Conservation (phyloP, 1,284 basidiomycete species). For the Polyporus tsugae region DNA sequence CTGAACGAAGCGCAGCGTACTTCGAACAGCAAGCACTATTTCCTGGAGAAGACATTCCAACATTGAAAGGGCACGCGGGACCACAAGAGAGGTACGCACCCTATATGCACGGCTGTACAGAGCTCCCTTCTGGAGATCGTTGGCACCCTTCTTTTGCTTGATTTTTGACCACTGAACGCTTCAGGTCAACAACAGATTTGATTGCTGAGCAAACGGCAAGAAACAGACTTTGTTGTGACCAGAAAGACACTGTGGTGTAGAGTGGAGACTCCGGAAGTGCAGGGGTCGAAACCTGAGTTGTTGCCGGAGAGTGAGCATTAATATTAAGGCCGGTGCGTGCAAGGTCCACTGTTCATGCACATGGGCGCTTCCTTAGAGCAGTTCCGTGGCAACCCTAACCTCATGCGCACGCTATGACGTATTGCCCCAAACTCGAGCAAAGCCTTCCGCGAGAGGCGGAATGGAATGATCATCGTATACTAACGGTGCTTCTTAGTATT, state of each 20-base stretch:
- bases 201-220: too few relatives aligned
- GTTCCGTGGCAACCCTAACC: conserved; percentile 6
- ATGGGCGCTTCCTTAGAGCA: neutral
- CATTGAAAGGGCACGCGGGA: conserved; percentile 17
- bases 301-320: conserved; percentile 14
- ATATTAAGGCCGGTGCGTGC: conserved; percentile 3
- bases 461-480: too few relatives aligned
- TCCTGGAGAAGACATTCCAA: conserved; percentile 55
- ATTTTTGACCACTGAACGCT: conserved; percentile 84
- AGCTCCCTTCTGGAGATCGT: conserved; percentile 71
- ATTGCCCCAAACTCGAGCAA: neutral
- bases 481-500: too few relatives aligned
- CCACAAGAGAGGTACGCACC: conserved; percentile 49
- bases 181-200: neutral
- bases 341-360: too few relatives aligned
- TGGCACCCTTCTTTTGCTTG: conserved; percentile 80
- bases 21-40: conserved; percentile 71
- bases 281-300: neutral
- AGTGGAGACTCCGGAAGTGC: conserved; percentile 28
- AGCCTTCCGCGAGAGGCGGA: too few relatives aligned
- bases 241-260: conserved; percentile 46
- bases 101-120: conserved; percentile 66
- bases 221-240: conserved; percentile 72
- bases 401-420: neutral
- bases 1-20: conserved; percentile 49